Evolutionary conservation across 495 filamentous ascomycete genomes (phyloP).

Genomic region (Lindgomyces ingoldianus): DNA sequence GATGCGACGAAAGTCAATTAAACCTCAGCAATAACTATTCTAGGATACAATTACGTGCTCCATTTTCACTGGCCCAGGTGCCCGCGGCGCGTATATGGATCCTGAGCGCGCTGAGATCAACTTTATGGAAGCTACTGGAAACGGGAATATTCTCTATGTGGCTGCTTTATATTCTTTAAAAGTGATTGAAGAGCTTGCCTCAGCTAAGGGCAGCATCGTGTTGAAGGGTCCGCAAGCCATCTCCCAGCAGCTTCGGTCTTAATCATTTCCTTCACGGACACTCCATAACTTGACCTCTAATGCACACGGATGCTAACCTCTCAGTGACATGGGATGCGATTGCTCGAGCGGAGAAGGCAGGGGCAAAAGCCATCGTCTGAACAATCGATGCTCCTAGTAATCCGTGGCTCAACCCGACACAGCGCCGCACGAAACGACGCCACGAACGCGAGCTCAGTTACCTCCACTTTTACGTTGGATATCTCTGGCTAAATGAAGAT

Average conservation of each 20-base stretch:
- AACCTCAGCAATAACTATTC: too few relatives aligned
- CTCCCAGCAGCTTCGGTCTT: too few relatives aligned
- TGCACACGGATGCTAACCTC: slow-evolving; percentile 9
- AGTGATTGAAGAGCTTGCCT: slow-evolving; percentile 2
- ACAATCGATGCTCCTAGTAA: slow-evolving; percentile 10
- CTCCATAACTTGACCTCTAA: too few relatives aligned
- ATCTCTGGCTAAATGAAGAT: slow-evolving; percentile 4
- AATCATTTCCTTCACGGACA: too few relatives aligned
- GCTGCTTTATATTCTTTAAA: not conserved
- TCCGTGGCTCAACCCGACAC: not conserved
- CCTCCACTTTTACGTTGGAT: slow-evolving; percentile 12
- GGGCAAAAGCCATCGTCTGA: slow-evolving; percentile 14
- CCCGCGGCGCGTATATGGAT: too few relatives aligned
- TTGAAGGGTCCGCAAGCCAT: slow-evolving; percentile 2
- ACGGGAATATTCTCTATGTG: slow-evolving; percentile 9
- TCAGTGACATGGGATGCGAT: not conserved
- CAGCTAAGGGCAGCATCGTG: not conserved
- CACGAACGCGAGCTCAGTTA: not conserved
- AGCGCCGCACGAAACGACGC: slow-evolving; percentile 12
- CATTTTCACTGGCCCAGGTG: too few relatives aligned
- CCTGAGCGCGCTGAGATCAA: slow-evolving; percentile 36
- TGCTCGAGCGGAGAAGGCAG: not conserved
- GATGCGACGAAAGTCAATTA: too few relatives aligned
- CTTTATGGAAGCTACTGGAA: not conserved
- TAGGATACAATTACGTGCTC: too few relatives aligned